These are phyloP conservation scores for Sarocladium kiliense DNA, from an alignment of 2,329 filamentous ascomycete genomes.

Conservation along the genomic window DNA sequence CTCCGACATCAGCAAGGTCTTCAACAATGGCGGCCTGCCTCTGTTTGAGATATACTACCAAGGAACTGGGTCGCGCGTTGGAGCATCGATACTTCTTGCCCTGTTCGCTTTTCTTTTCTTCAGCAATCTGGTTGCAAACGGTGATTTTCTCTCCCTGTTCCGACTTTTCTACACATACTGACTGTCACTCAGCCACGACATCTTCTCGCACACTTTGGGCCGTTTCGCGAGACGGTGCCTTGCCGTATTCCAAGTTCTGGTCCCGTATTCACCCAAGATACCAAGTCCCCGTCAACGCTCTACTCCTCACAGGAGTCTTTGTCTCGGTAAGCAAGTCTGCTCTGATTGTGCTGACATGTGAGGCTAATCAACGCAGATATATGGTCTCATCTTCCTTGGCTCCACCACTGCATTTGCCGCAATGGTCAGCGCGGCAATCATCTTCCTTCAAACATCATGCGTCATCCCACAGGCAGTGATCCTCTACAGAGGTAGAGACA, in stretches of 20 bases:
- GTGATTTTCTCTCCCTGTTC: not conserved
- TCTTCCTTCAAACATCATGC: slow-evolving; percentile 20
- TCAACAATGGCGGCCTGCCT: slow-evolving; percentile 50
- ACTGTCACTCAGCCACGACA: slow-evolving; percentile 53
- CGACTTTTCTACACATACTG: slow-evolving; percentile 54
- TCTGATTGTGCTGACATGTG: not conserved
- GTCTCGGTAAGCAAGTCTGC: not conserved
- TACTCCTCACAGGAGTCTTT: slow-evolving; percentile 28
- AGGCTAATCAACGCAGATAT: slow-evolving; percentile 13
- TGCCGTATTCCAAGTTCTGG: slow-evolving; percentile 57
- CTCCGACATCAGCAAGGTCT: slow-evolving; percentile 45
- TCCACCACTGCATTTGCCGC: slow-evolving; percentile 22
- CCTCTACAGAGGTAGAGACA: slow-evolving; percentile 16
- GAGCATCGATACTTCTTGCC: slow-evolving; percentile 54
- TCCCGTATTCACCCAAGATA: slow-evolving; percentile 56
- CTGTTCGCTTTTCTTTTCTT: slow-evolving; percentile 63
- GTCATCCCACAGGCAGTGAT: slow-evolving; percentile 20
- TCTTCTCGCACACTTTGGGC: slow-evolving; percentile 63
- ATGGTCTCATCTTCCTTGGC: slow-evolving; percentile 23
- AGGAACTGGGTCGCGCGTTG: slow-evolving; percentile 56
- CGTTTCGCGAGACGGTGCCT: slow-evolving; percentile 59
- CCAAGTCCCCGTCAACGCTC: slow-evolving; percentile 60
- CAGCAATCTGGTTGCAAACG: slow-evolving; percentile 6
- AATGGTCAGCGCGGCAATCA: slow-evolving; percentile 21
- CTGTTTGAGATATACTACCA: slow-evolving; percentile 58